Base-by-base conservation (phyloP, 2,329 filamentous ascomycete species). In the Teratosphaeria nubilosa region DNA sequence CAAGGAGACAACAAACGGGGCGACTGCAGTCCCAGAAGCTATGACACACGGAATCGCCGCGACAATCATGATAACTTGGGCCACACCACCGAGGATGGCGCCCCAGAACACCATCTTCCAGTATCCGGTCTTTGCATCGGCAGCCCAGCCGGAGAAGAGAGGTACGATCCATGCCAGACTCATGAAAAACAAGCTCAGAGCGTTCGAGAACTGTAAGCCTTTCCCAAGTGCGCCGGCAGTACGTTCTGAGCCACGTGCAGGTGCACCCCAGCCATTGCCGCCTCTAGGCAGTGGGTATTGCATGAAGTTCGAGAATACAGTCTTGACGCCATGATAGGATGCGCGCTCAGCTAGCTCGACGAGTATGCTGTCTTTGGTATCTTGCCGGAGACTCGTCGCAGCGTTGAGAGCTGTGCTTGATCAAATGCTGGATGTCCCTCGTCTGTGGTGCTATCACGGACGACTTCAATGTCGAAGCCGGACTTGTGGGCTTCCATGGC, bases 321-420 rank as follows among this genome's bases (percentile, higher is more conserved):
- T 78, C 60, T 79, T 20, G 32, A 27, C 50, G 60, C 82, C 82
- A 65, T 83, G 84, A 73, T 81, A 85, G 0, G 81, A 84, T 2
- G 82, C 82, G 57, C 83, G 75, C 66, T 86, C 83, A 57, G 80
- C 80, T 60, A 85, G 81, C 62, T 85, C 83, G 50, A 84, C 81
- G 7, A 80, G 63, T 82, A 85, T 20, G 80, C 77, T 2, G 80
- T 73, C 11, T 72, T 58, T 1, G 82, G 81, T 1, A 85, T 74
- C 2, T 65, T 71, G 50, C 75, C 81, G 20, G 80, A 72, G 9
- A 82, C 74, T 58, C 75, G 78, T 24, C 78, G 76, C 16, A 83
- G 69, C 1, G 72, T 76, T 2, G 57, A 57, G 2, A 64, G 60
- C 62, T 82, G 79, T 53, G 81, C 77, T 7, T 76, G 73, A 0